Evolutionary conservation across 306 rosid genomes (phyloP).

Genomic region (Quercus robur): DNA sequence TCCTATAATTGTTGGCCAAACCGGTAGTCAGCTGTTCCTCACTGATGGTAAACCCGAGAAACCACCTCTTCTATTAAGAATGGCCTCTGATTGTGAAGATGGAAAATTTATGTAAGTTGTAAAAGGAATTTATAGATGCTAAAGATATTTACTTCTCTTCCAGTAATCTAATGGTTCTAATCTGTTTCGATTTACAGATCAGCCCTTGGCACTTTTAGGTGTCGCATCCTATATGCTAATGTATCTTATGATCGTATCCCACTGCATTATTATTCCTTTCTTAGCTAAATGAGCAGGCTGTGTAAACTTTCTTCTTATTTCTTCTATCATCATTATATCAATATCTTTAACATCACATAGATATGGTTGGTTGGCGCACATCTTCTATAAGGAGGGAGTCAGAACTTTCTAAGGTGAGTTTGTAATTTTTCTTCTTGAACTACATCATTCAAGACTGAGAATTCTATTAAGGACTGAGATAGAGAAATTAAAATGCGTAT

Average conservation of each 20-base stretch:
- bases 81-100: slow-evolving; percentile 86
- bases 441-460: background rate
- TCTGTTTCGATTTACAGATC: slow-evolving; percentile 61
- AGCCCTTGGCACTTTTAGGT: slow-evolving; percentile 73
- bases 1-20: slow-evolving; percentile 76
- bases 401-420: slow-evolving; percentile 72
- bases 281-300: slow-evolving; percentile 3
- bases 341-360: slow-evolving; percentile 52
- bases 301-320: slow-evolving; percentile 12
- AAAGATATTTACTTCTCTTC: background rate
- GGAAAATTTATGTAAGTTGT: slow-evolving; percentile 76
- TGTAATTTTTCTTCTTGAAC: slow-evolving; percentile 21
- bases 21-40: slow-evolving; percentile 93
- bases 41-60: slow-evolving; percentile 85
- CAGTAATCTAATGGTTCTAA: slow-evolving; percentile 18
- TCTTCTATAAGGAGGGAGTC: slow-evolving; percentile 91
- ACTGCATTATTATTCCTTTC: slow-evolving; percentile 12
- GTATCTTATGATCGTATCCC: slow-evolving; percentile 98
- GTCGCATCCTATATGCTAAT: slow-evolving; percentile 78
- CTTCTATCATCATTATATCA: slow-evolving; percentile 15
- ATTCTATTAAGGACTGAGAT: background rate
- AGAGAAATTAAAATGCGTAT: background rate
- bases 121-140: slow-evolving; percentile 9
- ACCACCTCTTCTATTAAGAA: slow-evolving; percentile 88
- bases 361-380: slow-evolving; percentile 99